A percentile compares a stretch with the other conserved stretches of the same genome.
phyloP scores from a whole-genome alignment of 169 alveolate species.

The Cryptosporidium sp. region DNA sequence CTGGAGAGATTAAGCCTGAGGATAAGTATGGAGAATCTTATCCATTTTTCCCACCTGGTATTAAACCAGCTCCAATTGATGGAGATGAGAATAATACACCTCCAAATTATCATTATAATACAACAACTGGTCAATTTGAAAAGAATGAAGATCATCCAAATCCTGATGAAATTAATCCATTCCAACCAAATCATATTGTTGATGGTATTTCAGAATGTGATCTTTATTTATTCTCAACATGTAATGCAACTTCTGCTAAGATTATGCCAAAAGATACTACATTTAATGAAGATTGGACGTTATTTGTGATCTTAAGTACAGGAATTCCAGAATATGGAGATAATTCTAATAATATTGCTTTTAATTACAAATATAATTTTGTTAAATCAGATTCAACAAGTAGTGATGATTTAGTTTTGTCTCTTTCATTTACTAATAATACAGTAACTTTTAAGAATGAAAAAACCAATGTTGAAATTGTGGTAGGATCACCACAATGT shows the following conservation, averaged over 20 bases:
- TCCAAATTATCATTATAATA: constrained; percentile 6
- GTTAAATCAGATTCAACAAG: background rate
- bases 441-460: background rate
- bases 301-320: constrained; percentile 8
- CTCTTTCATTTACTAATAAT: background rate
- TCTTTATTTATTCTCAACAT: background rate
- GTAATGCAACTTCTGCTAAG: constrained; percentile 1
- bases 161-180: background rate
- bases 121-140: constrained; percentile 26
- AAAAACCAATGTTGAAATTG: background rate
- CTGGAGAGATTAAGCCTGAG: no score
- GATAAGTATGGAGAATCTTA: background rate
- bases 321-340: background rate
- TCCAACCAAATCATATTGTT: constrained; percentile 8
- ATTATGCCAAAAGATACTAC: background rate
- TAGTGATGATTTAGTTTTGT: background rate
- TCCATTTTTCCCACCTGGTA: constrained; percentile 6
- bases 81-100: background rate
- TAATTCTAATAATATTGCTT: background rate
- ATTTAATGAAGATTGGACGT: background rate
- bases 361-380: background rate
- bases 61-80: constrained; percentile 11
- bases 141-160: background rate
- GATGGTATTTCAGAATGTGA: background rate
- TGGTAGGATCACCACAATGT: constrained; percentile 57